Conservation (phyloP, 1,284 basidiomycete species). For the Melampsora larici-populina region DNA sequence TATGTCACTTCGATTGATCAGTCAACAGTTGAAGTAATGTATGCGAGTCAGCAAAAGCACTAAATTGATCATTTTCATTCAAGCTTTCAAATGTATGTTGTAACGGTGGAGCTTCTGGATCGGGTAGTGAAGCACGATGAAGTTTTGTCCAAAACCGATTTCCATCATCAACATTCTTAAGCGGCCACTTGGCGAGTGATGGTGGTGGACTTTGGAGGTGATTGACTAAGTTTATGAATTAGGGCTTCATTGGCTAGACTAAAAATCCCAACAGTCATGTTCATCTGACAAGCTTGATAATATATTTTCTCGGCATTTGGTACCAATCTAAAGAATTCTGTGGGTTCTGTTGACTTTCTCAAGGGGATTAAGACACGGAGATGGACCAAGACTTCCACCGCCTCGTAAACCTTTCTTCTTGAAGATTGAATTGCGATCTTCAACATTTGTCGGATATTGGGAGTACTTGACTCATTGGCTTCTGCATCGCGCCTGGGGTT, state of each 20-base stretch:
- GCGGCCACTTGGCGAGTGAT: slow-evolving; percentile 30
- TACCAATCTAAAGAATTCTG: slow-evolving; percentile 25
- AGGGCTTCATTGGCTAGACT: slow-evolving; percentile 26
- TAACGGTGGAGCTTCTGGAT: slow-evolving; percentile 26
- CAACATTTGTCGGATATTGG: slow-evolving; percentile 58
- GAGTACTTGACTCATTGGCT: slow-evolving; percentile 59
- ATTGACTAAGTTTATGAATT: slow-evolving; percentile 21
- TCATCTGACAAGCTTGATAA: slow-evolving; percentile 31
- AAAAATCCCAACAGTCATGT: slow-evolving; percentile 21
- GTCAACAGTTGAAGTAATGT: slow-evolving; percentile 26
- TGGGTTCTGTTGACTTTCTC: slow-evolving; percentile 42
- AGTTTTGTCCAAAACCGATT: slow-evolving; percentile 34
- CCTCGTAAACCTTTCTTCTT: slow-evolving; percentile 62
- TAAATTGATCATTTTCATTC: neutral
- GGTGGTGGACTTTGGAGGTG: slow-evolving; percentile 20
- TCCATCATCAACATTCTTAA: slow-evolving; percentile 25
- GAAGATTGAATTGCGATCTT: slow-evolving; percentile 62
- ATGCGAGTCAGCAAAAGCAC: slow-evolving; percentile 2
- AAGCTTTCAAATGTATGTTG: slow-evolving; percentile 17
- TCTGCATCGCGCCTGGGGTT: slow-evolving; percentile 58
- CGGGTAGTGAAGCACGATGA: slow-evolving; percentile 34
- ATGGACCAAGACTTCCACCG: slow-evolving; percentile 61
- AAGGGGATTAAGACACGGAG: slow-evolving; percentile 63
- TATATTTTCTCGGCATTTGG: slow-evolving; percentile 30
- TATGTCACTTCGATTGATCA: slow-evolving; percentile 37